These are phyloP conservation scores for Carex sylvatica DNA, from an alignment of 202 grass and related monocot genomes.

Conservation along the genomic window DNA sequence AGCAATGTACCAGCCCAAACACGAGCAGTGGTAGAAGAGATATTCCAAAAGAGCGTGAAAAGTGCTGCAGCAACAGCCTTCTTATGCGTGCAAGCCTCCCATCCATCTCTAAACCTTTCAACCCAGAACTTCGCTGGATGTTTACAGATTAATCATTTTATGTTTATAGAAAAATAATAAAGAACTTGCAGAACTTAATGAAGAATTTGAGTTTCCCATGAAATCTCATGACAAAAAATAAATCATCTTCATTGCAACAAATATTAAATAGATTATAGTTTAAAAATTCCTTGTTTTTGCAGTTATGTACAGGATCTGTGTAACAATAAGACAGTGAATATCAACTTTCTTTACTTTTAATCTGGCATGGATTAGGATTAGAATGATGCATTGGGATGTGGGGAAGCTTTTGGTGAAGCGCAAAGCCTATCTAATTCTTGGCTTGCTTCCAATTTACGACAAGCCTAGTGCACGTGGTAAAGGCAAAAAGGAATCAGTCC, in stretches of 20 bases:
- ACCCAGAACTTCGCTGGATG: slow-evolving; percentile 75
- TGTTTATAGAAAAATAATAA: background rate
- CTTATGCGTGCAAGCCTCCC: slow-evolving; percentile 96
- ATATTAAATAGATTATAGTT: background rate
- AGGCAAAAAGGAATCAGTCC: slow-evolving; percentile 26
- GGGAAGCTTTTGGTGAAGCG: slow-evolving; percentile 3
- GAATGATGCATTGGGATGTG: background rate
- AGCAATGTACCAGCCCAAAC: slow-evolving; percentile 68
- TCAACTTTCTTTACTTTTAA: background rate
- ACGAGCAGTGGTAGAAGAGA: slow-evolving; percentile 75
- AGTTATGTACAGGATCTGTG: background rate
- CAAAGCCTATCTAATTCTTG: slow-evolving; percentile 16
- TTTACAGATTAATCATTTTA: background rate
- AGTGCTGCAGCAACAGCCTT: slow-evolving; percentile 66
- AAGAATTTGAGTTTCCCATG: background rate
- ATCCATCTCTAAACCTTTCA: slow-evolving; percentile 83
- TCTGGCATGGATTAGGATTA: slow-evolving; percentile 12
- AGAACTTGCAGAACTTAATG: background rate
- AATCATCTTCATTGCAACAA: background rate
- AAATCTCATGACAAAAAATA: background rate
- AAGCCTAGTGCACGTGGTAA: slow-evolving; percentile 29
- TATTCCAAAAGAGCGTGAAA: slow-evolving; percentile 95
- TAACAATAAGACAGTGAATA: slow-evolving; percentile 5
- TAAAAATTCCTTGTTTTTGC: background rate
- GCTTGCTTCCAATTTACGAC: slow-evolving; percentile 16